These are phyloP conservation scores for Hippophae rhamnoides DNA, from an alignment of 306 rosid genomes.

Conservation along the genomic window DNA sequence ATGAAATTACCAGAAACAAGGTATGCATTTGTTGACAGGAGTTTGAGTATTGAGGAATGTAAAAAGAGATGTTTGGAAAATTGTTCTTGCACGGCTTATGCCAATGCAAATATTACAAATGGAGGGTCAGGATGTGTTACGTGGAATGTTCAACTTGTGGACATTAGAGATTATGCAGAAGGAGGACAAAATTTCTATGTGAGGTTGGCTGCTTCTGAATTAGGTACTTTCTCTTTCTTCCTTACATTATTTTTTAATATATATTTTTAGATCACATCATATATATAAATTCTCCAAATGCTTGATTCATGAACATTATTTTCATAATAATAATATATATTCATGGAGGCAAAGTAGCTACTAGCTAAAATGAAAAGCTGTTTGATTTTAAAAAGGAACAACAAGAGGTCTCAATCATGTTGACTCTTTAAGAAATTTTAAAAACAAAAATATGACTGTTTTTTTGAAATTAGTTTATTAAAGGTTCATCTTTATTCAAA, in stretches of 20 bases:
- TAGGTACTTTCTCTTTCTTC: slow-evolving; percentile 24
- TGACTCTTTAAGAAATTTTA: too few relatives aligned
- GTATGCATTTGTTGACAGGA: slow-evolving; percentile 28
- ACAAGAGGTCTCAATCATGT: too few relatives aligned
- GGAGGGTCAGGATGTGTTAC: slow-evolving; percentile 57
- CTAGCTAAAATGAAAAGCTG: too few relatives aligned
- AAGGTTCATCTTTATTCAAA: too few relatives aligned
- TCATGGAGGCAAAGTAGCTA: too few relatives aligned
- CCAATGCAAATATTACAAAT: slow-evolving; percentile 19
- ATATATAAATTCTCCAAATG: too few relatives aligned
- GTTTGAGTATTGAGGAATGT: slow-evolving; percentile 39
- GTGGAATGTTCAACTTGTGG: slow-evolving; percentile 44
- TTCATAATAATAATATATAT: too few relatives aligned
- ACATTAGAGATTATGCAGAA: slow-evolving; percentile 28
- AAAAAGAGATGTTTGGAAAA: slow-evolving; percentile 28
- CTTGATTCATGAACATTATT: too few relatives aligned
- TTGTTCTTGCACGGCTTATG: slow-evolving; percentile 59
- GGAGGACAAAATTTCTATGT: slow-evolving; percentile 57
- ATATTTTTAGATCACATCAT: too few relatives aligned
- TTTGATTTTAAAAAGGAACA: too few relatives aligned
- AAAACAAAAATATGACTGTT: too few relatives aligned
- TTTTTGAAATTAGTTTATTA: too few relatives aligned
- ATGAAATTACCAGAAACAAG: slow-evolving; percentile 61
- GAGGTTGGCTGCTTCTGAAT: slow-evolving; percentile 60
- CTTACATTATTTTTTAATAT: background rate